Base-by-base conservation (phyloP, 495 filamentous ascomycete species). In the Cudoniella acicularis region DNA sequence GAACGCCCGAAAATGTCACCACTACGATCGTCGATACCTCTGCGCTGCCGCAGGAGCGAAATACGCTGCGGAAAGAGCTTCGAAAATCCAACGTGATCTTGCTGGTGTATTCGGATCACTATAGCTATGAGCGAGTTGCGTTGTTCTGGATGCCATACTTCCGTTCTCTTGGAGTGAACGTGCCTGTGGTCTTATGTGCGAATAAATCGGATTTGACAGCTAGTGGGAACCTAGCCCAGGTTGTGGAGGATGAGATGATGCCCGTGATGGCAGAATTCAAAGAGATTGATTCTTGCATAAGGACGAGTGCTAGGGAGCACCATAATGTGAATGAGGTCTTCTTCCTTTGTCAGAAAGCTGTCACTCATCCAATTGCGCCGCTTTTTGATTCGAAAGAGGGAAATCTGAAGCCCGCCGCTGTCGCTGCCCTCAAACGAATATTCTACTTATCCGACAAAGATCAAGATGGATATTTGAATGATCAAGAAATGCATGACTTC, bases 191-290 rank as follows among this genome's bases (percentile, higher is more conserved):
- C 43, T 78, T 98, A 57, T 98, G 95, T 73, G 92, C 94, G 65
- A 98, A 96, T 77, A 98, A 98, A 72, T 88, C 91, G 18, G 94
- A 98, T 66, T 80, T 96, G 36, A 82, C 82, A 8, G 78, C 79
- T 21, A 82, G 82, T 65, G 85, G 85, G 45, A 86, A 76, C 52
- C 90, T 88, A 51, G 76, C 88, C 0, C 88, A 95, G 69, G 88
- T 96, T 11, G 81, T 96, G 10, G 88, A 93, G 66, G 92, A 97
- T 67, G 94, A 98, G 75, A 98, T 98, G 95, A 77, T 98, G 51
- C 95, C 94, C 2, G 86, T 98, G 63, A 98, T 98, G 94, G 84
- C 88, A 45, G 94, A 98, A 72, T 98, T 98, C 78, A 94, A 96
- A 70, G 94, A 98, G 73, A 96, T 98, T 49, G 94, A 98, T 66